These are phyloP conservation scores for Komagataella phaffii DNA, from an alignment of 805 yeast species.

Conservation along the genomic window DNA sequence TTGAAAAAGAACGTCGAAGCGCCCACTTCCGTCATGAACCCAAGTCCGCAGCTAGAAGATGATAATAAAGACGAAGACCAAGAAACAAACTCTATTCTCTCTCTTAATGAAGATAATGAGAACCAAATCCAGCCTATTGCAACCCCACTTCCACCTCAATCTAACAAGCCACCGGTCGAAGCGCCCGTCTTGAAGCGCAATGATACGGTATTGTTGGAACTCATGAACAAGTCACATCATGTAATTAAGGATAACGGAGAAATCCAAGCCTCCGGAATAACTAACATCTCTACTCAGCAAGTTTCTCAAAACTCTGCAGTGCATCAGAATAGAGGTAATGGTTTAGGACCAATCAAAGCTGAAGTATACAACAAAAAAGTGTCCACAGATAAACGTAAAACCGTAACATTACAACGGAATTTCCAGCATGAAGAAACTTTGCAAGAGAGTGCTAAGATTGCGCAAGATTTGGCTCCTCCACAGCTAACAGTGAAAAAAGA, in stretches of 20 bases:
- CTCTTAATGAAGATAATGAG: not conserved
- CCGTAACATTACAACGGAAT: slow-evolving; percentile 13
- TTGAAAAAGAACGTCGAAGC: not conserved
- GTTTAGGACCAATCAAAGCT: slow-evolving; percentile 47
- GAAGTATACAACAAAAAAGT: slow-evolving; percentile 40
- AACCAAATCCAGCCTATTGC: slow-evolving; percentile 6
- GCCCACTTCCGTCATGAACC: not conserved
- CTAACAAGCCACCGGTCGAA: slow-evolving; percentile 13
- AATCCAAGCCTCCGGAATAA: slow-evolving; percentile 49
- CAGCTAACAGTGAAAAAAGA: slow-evolving; percentile 6
- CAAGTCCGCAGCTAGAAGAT: not conserved
- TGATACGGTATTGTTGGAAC: not conserved
- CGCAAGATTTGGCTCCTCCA: slow-evolving; percentile 2
- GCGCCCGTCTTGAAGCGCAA: not conserved
- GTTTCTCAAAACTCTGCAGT: slow-evolving; percentile 22
- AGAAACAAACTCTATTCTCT: not conserved
- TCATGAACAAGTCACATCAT: not conserved
- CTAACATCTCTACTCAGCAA: slow-evolving; percentile 13
- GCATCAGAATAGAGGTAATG: slow-evolving; percentile 26
- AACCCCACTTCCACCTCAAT: slow-evolving; percentile 11
- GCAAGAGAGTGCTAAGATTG: not conserved
- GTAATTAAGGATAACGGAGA: slow-evolving; percentile 30
- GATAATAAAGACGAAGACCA: not conserved
- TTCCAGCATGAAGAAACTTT: slow-evolving; percentile 3
- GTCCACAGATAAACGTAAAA: slow-evolving; percentile 25